These are phyloP conservation scores for Ambrosia hybrid DNA, from an alignment of 140 eudicot species.

Conservation along the genomic window DNA sequence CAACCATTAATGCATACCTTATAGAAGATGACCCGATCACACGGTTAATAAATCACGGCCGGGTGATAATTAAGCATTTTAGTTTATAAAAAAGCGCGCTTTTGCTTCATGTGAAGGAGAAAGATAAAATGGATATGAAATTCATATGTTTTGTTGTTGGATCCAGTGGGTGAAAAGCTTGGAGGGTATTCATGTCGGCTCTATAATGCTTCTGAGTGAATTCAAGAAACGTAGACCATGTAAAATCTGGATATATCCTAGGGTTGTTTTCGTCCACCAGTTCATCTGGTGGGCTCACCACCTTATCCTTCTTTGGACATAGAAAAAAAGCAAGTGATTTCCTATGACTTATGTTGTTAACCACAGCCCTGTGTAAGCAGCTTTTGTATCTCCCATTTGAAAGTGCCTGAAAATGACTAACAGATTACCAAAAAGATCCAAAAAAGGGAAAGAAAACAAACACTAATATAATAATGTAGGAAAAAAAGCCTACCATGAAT, in stretches of 20 bases:
- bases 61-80: too few relatives aligned
- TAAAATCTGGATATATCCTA: slow-evolving; percentile 84
- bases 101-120: not conserved
- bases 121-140: not conserved
- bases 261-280: slow-evolving; percentile 77
- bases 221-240: slow-evolving; percentile 69
- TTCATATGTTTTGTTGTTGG: slow-evolving; percentile 44
- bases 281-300: slow-evolving; percentile 81
- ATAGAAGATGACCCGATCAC: too few relatives aligned
- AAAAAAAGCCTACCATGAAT: slow-evolving; percentile 50
- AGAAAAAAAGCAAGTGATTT: slow-evolving; percentile 91
- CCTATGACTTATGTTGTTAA: slow-evolving; percentile 69
- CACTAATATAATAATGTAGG: not conserved
- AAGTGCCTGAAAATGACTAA: slow-evolving; percentile 64
- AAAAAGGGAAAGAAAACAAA: not conserved
- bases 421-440: not conserved
- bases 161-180: slow-evolving; percentile 77
- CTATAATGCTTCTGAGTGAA: slow-evolving; percentile 93
- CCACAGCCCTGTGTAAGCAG: slow-evolving; percentile 96
- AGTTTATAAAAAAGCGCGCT: too few relatives aligned
- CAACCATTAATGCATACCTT: too few relatives aligned
- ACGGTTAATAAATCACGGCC: too few relatives aligned
- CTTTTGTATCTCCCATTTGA: slow-evolving; percentile 91
- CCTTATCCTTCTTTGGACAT: slow-evolving; percentile 79
- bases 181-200: slow-evolving; percentile 90